Evolutionary conservation across 2,329 filamentous ascomycete genomes (phyloP).

Genomic region (Periconia sp.): DNA sequence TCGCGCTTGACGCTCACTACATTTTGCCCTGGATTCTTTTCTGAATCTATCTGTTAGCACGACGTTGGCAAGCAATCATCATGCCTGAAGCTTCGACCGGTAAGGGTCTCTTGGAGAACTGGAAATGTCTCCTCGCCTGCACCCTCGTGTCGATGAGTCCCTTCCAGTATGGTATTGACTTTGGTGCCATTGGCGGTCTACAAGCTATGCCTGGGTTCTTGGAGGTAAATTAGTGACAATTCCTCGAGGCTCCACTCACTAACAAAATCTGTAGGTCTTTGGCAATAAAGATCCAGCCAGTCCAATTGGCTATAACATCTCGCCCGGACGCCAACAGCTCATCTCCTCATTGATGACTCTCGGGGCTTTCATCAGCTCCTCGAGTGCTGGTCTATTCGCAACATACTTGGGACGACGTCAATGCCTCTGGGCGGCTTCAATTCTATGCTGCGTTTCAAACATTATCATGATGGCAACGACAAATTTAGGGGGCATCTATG

Average conservation of each 20-base stretch:
- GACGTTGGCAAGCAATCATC: slow-evolving; percentile 4
- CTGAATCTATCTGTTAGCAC: not conserved
- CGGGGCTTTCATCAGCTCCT: slow-evolving; percentile 52
- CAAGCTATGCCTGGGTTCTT: slow-evolving; percentile 60
- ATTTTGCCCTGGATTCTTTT: too few relatives aligned
- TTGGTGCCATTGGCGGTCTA: slow-evolving; percentile 58
- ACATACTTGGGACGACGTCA: slow-evolving; percentile 48
- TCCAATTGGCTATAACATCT: slow-evolving; percentile 54
- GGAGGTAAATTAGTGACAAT: slow-evolving; percentile 36
- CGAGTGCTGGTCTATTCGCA: slow-evolving; percentile 41
- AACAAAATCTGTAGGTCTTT: slow-evolving; percentile 27
- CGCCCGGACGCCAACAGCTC: slow-evolving; percentile 48
- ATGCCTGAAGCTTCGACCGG: slow-evolving; percentile 30
- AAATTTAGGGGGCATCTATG: slow-evolving; percentile 60
- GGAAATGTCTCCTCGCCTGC: slow-evolving; percentile 57
- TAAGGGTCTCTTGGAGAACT: slow-evolving; percentile 48
- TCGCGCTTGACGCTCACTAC: not conserved
- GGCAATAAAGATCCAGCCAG: slow-evolving; percentile 33
- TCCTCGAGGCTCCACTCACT: not conserved
- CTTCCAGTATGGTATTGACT: slow-evolving; percentile 61
- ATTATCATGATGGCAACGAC: slow-evolving; percentile 63
- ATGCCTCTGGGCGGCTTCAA: slow-evolving; percentile 56
- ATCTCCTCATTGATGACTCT: slow-evolving; percentile 55
- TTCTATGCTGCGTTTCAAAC: slow-evolving; percentile 55
- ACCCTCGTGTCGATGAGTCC: slow-evolving; percentile 57